Base-by-base conservation (phyloP, 1,284 basidiomycete genomes). In the Gastroboletus turbinatus region DNA sequence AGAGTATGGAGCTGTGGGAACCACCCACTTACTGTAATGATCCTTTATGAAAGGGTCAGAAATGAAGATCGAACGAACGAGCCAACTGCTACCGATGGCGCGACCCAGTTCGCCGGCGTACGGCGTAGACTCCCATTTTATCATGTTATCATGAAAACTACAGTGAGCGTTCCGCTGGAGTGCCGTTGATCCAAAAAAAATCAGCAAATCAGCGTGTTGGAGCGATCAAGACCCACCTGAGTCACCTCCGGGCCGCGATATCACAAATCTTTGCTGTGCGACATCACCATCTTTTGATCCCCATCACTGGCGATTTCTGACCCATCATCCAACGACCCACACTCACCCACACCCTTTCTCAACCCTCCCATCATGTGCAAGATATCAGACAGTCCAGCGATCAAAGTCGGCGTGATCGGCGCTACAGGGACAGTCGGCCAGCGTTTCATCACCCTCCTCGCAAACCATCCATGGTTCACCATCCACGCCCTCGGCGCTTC, bases 381-480 rank as follows among this genome's bases (percentile, higher is more conserved):
- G 46, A 49, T 49, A 29, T 21, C 59, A 30, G 67, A 71, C 16
- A 55, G 56, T 1, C 63, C 56, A 2, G 5, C 67, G 21, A 73
- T 94, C 76, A 90, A 91, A 63, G 95, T 99, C 62, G 96, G 94
- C 62, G 81, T 99, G 57, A 83, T 99, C 19, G 96, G 96, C 47
- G 97, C 97, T 6, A 99, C 97, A 0, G 97, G 96, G 47, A 96
- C 93, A 48, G 95, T 98, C 55, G 95, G 95, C 23, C 95, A 98
- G 75, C 85, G 93, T 56, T 99, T 99, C 75, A 94, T 99, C 73
- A 82, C 88, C 56, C 87, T 98, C 55, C 88, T 99, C 47, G 81
- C 91, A 8, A 72, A 78, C 13, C 97, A 99, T 72, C 95, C 96
- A 0, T 96, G 92, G 83, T 98, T 99, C 74, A 78, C 82, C 59